Conservation (phyloP, 257 asterid genomes). For the Lantana camara region DNA sequence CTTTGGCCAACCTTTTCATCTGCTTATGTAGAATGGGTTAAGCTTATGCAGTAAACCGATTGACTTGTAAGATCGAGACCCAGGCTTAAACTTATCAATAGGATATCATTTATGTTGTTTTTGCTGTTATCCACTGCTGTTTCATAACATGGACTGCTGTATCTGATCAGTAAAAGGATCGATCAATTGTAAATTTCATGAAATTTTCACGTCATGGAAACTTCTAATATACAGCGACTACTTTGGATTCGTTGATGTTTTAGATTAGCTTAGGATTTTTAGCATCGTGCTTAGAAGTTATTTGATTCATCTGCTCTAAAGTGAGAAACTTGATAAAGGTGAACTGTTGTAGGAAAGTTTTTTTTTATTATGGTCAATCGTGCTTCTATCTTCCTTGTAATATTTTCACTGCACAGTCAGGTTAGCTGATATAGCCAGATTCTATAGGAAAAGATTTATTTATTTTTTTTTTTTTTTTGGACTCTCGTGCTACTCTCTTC, state of each 20-base stretch:
- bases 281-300: neutral
- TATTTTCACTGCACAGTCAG: neutral
- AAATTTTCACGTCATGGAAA: neutral
- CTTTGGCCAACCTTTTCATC: neutral
- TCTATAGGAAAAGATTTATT: neutral
- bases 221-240: neutral
- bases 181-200: neutral
- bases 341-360: no score
- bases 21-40: neutral
- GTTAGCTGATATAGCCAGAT: no score
- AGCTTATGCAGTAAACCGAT: neutral
- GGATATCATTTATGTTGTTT: neutral
- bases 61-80: neutral
- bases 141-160: neutral
- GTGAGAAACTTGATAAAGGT: neutral
- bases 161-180: neutral
- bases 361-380: no score
- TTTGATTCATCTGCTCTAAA: neutral
- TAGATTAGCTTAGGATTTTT: neutral
- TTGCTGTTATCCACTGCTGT: neutral
- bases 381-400: neutral
- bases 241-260: neutral
- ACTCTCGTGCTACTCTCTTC: no score
- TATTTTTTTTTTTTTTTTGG: neutral
- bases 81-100: neutral